Percentiles rank a stretch among this genome's conserved stretches.
Conservation (phyloP, 164 flowering plant genomes). For the Macadamia tetraphylla region DNA sequence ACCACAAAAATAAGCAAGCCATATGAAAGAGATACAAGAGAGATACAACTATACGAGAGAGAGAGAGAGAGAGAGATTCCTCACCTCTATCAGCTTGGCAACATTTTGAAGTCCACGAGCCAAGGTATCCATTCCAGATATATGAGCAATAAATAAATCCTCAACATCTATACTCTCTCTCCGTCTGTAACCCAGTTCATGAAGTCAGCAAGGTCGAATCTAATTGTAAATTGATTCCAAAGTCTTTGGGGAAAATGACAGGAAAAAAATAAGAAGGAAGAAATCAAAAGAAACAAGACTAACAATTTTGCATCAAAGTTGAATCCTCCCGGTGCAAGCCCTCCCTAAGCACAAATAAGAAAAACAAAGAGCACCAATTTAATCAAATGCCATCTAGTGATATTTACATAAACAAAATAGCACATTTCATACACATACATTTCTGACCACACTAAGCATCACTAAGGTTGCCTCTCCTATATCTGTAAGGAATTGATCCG, state of each 20-base stretch:
- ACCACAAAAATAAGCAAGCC: not conserved
- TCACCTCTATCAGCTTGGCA: constrained; percentile 76
- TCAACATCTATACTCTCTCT: constrained; percentile 98
- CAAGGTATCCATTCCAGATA: constrained; percentile 90
- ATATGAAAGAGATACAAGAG: not conserved
- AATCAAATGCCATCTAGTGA: not conserved
- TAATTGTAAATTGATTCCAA: not conserved
- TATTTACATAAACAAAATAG: not conserved
- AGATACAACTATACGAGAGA: no score
- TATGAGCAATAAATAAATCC: constrained; percentile 90
- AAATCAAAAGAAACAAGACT: constrained; percentile 15
- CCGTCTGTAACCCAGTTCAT: constrained; percentile 39
- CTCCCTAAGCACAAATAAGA: constrained; percentile 50
- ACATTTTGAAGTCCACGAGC: constrained; percentile 95
- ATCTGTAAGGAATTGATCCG: constrained; percentile 94
- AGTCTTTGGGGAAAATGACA: not conserved
- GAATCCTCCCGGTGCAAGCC: constrained; percentile 97
- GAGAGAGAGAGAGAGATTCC: not conserved
- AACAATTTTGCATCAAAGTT: constrained; percentile 97
- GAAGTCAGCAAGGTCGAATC: not conserved
- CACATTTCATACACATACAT: constrained; percentile 44
- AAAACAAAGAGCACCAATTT: constrained; percentile 1
- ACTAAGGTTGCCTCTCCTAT: constrained; percentile 82
- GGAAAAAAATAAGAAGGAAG: not conserved
- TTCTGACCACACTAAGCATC: constrained; percentile 78